phyloP scores from a whole-genome alignment of 169 alveolate species.

The Theileria orientalis region DNA sequence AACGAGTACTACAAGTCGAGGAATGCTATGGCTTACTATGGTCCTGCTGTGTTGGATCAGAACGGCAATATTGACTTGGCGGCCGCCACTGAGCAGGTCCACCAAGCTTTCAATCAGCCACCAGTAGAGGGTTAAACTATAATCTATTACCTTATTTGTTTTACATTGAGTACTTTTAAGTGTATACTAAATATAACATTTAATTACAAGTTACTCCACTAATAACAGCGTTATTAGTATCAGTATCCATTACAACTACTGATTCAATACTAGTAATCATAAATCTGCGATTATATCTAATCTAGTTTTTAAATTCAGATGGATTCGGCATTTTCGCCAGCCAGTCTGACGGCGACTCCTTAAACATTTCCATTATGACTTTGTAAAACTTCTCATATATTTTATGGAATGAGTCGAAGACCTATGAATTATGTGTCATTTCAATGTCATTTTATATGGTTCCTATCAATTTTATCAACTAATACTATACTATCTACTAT shows the following conservation, averaged over 20 bases:
- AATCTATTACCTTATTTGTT: neutral
- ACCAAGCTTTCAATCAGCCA: conserved; percentile 18
- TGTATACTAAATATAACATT: too few species aligned
- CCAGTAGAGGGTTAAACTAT: neutral
- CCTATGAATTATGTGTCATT: neutral
- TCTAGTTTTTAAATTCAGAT: conserved; percentile 1
- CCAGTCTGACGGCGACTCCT: conserved; percentile 25
- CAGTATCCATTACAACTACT: too few species aligned
- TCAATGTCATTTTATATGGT: too few species aligned
- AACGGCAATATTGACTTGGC: conserved; percentile 84
- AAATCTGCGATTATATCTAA: too few species aligned
- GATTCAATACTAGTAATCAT: too few species aligned
- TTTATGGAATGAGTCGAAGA: conserved; percentile 8
- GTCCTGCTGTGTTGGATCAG: conserved; percentile 90
- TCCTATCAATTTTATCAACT: too few species aligned
- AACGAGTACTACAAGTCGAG: conserved; percentile 89
- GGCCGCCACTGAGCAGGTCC: conserved; percentile 73
- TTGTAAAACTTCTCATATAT: conserved; percentile 14
- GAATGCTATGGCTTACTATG: conserved; percentile 91
- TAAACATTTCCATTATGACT: neutral
- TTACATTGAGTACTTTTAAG: too few species aligned
- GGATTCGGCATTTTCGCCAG: conserved; percentile 22
- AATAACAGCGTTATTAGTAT: too few species aligned
- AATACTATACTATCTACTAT: too few species aligned
- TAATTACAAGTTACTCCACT: too few species aligned